Base-by-base conservation (phyloP, 768 basidiomycete species). In the Amanita jacksonii region DNA sequence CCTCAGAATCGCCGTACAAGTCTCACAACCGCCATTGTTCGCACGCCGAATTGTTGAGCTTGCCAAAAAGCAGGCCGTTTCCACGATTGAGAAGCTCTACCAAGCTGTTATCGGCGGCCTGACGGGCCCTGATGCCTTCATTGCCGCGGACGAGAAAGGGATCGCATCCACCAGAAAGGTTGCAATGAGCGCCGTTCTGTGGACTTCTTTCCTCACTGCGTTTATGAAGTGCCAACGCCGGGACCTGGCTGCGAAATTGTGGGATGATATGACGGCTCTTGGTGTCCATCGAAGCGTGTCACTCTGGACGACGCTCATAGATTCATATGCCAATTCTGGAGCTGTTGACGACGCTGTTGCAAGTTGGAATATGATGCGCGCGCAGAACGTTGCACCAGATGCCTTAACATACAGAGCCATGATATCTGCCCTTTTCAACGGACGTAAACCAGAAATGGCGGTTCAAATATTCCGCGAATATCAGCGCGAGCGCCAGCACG, bases 241-340 rank as follows among this genome's bases (percentile, higher is more conserved):
- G 33, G 78, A 82, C 41, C 59, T 80, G 16, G 85, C 79, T 3
- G 72, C 70, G 34, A 61, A 63, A 18, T 55, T 88, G 4, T 89
- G 88, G 88, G 66, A 73, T 27, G 85, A 87, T 56, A 73, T 86
- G 63, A 42, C 63, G 13, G 52, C 58, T 28, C 61, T 70, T 16
- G 70, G 69, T 1, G 57, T 82, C 28, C 58, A 46, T 28, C 79
- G 79, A n/a, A 70, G 70, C 1, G 59, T 74, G 7, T 62, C 68
- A 20, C 72, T 77, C 38, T 91, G 88, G 87, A 85, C 75, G 8
- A 75, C 78, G 12, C 68, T 88, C 34, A 63, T 92, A 28, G 73
- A 79, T 37, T 75, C 77, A 6, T 80, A 81, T 51, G 72, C 68
- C 24, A 62, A 70, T 37, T 62, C 70, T 28, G 69, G 72, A 16